phyloP scores from a whole-genome alignment of 2,329 filamentous ascomycete genomes.

The Cercospora sp. region DNA sequence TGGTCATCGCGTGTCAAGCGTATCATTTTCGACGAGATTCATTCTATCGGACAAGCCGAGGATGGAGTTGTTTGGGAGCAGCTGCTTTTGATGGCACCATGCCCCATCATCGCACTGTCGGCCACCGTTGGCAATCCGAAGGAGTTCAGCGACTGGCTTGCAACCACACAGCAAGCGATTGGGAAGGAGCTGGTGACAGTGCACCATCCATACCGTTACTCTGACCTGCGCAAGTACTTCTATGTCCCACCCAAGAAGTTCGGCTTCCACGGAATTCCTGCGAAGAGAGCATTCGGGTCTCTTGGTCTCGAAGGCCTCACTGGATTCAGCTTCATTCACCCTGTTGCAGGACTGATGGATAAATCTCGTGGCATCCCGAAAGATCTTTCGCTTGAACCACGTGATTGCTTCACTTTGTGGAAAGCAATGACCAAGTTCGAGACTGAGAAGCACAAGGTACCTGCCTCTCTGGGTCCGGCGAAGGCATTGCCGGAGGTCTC shows the following conservation, averaged over 20 bases:
- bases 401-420: conserved; percentile 69
- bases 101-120: conserved; percentile 75
- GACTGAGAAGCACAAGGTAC: conserved; percentile 47
- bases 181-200: conserved; percentile 68
- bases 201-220: conserved; percentile 68
- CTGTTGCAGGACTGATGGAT: conserved; percentile 63
- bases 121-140: conserved; percentile 76
- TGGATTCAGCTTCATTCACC: conserved; percentile 64
- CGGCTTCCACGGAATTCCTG: conserved; percentile 55
- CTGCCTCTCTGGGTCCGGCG: conserved; percentile 52
- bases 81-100: conserved; percentile 69
- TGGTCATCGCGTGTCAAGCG: conserved; percentile 70
- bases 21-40: conserved; percentile 82
- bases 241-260: conserved; percentile 57
- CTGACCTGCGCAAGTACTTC: conserved; percentile 73
- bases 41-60: conserved; percentile 74
- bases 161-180: conserved; percentile 61
- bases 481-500: conserved; percentile 55
- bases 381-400: conserved; percentile 68
- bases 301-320: conserved; percentile 52
- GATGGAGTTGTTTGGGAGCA: conserved; percentile 80
- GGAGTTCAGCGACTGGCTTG: conserved; percentile 69
- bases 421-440: conserved; percentile 61
- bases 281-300: conserved; percentile 42
- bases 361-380: conserved; percentile 63